Percentiles rank a stretch among this genome's conserved stretches.
Conservation (phyloP, 1,284 basidiomycete species). For the Rugosomyces carneus region DNA sequence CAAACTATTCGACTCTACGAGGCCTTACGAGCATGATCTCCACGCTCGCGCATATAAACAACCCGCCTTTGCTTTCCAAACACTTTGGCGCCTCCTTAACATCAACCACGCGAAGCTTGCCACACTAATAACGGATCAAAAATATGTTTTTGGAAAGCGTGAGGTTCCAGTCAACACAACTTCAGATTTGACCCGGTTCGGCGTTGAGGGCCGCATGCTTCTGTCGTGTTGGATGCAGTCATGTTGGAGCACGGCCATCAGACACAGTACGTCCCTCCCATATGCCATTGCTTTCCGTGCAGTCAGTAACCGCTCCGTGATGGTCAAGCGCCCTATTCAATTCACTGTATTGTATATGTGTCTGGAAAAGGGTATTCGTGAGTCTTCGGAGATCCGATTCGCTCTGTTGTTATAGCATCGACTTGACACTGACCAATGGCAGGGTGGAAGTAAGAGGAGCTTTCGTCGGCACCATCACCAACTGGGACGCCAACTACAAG, state of each 20-base stretch:
- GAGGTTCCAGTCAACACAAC: conserved; percentile 43
- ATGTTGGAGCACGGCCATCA: conserved; percentile 67
- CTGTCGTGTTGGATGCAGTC: conserved; percentile 59
- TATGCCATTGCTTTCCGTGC: background rate
- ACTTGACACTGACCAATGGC: background rate
- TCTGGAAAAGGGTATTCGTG: too few relatives aligned
- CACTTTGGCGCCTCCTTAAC: conserved; percentile 50
- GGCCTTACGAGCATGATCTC: conserved; percentile 70
- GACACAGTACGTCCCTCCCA: conserved; percentile 43
- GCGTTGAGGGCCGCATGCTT: conserved; percentile 53
- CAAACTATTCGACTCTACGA: conserved; percentile 75
- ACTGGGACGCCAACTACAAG: conserved; percentile 46
- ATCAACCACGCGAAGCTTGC: too few relatives aligned
- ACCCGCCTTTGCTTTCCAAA: conserved; percentile 55
- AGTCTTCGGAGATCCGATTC: too few relatives aligned
- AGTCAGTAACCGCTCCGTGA: conserved; percentile 8
- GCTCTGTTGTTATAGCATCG: too few relatives aligned
- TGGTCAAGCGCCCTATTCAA: conserved; percentile 57
- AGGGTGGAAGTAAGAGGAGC: conserved; percentile 47
- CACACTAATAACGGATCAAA: conserved; percentile 32
- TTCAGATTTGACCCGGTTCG: conserved; percentile 51
- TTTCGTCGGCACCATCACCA: conserved; percentile 60
- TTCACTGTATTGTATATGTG: conserved; percentile 81
- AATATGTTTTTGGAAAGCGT: conserved; percentile 41
- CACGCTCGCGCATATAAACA: conserved; percentile 78